Conservation (phyloP, 192 early-diverging fungal species). For the Podila clonocystis region DNA sequence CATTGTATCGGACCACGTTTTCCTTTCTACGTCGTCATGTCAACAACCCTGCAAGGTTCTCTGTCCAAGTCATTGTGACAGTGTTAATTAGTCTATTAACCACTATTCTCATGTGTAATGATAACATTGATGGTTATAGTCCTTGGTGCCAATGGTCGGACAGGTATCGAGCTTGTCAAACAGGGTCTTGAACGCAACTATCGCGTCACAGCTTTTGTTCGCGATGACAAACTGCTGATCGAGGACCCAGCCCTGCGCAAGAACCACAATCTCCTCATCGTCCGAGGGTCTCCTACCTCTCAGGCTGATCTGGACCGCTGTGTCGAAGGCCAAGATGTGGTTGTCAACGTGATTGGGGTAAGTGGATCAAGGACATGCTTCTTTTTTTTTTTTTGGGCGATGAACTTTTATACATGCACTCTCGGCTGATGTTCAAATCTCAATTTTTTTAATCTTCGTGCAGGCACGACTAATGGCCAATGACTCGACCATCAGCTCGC, state of each 20-base stretch:
- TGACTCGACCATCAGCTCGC: slow-evolving; percentile 40
- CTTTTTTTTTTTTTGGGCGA: neutral
- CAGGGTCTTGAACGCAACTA: slow-evolving; percentile 52
- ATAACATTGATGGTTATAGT: slow-evolving; percentile 11
- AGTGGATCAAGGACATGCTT: neutral
- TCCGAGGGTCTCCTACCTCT: slow-evolving; percentile 43
- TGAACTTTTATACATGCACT: neutral
- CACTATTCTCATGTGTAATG: neutral
- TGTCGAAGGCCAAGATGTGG: slow-evolving; percentile 54
- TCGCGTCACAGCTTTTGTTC: slow-evolving; percentile 50
- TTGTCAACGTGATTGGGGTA: slow-evolving; percentile 52
- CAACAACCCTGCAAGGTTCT: neutral
- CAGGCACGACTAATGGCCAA: slow-evolving; percentile 38
- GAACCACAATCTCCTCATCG: slow-evolving; percentile 52
- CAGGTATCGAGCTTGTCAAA: slow-evolving; percentile 48
- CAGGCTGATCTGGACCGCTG: slow-evolving; percentile 47
- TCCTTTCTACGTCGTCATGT: too few relatives aligned
- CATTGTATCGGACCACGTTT: too few relatives aligned
- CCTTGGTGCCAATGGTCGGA: slow-evolving; percentile 49
- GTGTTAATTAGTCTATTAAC: neutral
- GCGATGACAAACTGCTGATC: slow-evolving; percentile 32
- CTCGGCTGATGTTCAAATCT: too few relatives aligned
- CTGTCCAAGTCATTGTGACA: neutral
- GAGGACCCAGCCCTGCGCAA: slow-evolving; percentile 33
- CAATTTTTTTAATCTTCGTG: neutral